phyloP scores from a whole-genome alignment of 2,329 filamentous ascomycete genomes.

The Diaporthe citrichinensis region DNA sequence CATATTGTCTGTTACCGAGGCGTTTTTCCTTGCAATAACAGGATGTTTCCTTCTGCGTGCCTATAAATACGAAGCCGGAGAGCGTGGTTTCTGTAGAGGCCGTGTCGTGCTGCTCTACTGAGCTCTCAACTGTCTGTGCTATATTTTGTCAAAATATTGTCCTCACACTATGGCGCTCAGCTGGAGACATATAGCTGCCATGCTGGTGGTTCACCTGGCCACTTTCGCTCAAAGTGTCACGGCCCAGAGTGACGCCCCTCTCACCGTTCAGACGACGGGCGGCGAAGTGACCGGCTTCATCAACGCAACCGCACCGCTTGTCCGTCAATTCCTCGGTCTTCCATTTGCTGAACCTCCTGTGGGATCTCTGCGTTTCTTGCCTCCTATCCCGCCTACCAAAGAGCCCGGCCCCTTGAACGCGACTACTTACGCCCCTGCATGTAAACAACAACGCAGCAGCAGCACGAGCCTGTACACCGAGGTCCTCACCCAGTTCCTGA shows the following conservation, averaged over 20 bases:
- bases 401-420: conserved; percentile 2
- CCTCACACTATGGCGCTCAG: neutral
- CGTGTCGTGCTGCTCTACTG: neutral
- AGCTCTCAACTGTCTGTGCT: rapidly evolving
- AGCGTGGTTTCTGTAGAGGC: too few species aligned
- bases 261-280: conserved; percentile 18
- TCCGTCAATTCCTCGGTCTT: conserved; percentile 24
- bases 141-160: neutral
- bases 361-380: conserved; percentile 22
- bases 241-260: conserved; percentile 4
- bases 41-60: neutral
- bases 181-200: conserved; percentile 11
- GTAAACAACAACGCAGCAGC: conserved; percentile 11
- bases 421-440: conserved; percentile 7
- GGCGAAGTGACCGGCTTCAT: conserved; percentile 23
- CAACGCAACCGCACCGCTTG: neutral
- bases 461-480: conserved; percentile 7
- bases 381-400: neutral
- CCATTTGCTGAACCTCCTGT: conserved; percentile 25
- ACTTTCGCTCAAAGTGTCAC: neutral
- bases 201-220: conserved; percentile 6
- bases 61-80: conserved; percentile 2
- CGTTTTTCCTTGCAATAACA: neutral
- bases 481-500: conserved; percentile 29
- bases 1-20: neutral